Conservation (phyloP, 345 rosid genomes). For the Pistacia atlantica region DNA sequence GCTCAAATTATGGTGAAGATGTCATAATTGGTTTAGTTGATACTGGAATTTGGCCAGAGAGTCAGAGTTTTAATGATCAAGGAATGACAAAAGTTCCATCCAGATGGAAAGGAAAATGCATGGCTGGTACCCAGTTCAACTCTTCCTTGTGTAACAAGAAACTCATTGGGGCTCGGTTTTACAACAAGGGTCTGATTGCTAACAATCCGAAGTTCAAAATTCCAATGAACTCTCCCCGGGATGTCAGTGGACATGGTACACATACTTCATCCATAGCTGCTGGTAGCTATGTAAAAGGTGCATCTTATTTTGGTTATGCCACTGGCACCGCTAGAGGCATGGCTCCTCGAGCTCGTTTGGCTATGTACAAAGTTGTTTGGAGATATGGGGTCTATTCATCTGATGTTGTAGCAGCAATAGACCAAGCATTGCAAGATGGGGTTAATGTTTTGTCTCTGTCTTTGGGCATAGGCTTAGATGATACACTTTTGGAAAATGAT, state of each 20-base stretch:
- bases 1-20: conserved; percentile 34
- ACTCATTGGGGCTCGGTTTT: conserved; percentile 47
- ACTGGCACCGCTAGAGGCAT: conserved; percentile 36
- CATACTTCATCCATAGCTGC: conserved; percentile 55
- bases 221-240: conserved; percentile 32
- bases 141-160: conserved; percentile 47
- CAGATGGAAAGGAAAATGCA: conserved; percentile 50
- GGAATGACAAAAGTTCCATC: conserved; percentile 37
- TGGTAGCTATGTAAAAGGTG: conserved; percentile 36
- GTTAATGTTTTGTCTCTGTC: conserved; percentile 50
- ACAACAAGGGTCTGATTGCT: conserved; percentile 41
- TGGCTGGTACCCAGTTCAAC: conserved; percentile 19
- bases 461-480: conserved; percentile 14
- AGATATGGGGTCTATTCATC: conserved; percentile 31
- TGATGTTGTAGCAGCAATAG: conserved; percentile 54
- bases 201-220: conserved; percentile 30
- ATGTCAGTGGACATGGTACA: conserved; percentile 48
- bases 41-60: conserved; percentile 56
- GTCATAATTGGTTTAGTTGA: conserved; percentile 47
- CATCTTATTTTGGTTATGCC: conserved; percentile 51
- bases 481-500: conserved; percentile 28
- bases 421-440: conserved; percentile 50
- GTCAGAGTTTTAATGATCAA: conserved; percentile 42
- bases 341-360: conserved; percentile 44
- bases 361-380: conserved; percentile 48